These are phyloP conservation scores for Cystobasidium slooffiae DNA, from an alignment of 1,284 basidiomycete species.

Conservation along the genomic window DNA sequence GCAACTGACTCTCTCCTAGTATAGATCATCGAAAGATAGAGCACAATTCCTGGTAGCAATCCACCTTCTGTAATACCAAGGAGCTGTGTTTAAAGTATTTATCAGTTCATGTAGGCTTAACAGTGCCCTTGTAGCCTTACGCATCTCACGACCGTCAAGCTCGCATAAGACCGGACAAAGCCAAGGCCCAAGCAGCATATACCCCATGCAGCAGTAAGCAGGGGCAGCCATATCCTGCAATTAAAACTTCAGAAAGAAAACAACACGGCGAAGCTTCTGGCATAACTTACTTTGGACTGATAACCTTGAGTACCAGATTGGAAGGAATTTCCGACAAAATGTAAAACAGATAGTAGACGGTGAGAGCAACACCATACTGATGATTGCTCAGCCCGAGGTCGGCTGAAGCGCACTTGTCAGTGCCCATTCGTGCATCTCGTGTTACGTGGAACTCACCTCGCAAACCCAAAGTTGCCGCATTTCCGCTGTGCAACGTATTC, in stretches of 20 bases:
- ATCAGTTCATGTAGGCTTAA: constrained; percentile 1
- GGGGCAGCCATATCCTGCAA: constrained; percentile 49
- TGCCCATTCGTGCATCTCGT: neutral
- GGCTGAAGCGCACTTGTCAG: neutral
- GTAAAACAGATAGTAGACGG: constrained; percentile 57
- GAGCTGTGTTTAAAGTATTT: constrained; percentile 1
- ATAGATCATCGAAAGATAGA: constrained; percentile 52
- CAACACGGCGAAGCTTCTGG: neutral
- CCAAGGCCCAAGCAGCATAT: constrained; percentile 51
- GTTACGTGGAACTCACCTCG: constrained; percentile 46
- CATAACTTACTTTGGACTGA: constrained; percentile 52
- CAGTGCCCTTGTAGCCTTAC: constrained; percentile 18
- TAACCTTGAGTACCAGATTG: constrained; percentile 54
- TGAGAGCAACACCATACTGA: constrained; percentile 52
- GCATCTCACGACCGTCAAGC: constrained; percentile 21
- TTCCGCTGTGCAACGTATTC: constrained; percentile 43
- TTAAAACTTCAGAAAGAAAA: neutral
- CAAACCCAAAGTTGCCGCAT: constrained; percentile 55
- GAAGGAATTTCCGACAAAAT: constrained; percentile 53
- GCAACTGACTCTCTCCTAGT: constrained; percentile 48
- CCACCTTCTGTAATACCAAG: constrained; percentile 52
- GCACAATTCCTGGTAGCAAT: constrained; percentile 53
- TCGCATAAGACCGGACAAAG: constrained; percentile 46
- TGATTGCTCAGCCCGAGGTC: constrained; percentile 40
- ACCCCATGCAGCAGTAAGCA: constrained; percentile 51